These are phyloP conservation scores for Arthroderma sp. DNA, from an alignment of 2,329 filamentous ascomycete genomes.

Conservation along the genomic window DNA sequence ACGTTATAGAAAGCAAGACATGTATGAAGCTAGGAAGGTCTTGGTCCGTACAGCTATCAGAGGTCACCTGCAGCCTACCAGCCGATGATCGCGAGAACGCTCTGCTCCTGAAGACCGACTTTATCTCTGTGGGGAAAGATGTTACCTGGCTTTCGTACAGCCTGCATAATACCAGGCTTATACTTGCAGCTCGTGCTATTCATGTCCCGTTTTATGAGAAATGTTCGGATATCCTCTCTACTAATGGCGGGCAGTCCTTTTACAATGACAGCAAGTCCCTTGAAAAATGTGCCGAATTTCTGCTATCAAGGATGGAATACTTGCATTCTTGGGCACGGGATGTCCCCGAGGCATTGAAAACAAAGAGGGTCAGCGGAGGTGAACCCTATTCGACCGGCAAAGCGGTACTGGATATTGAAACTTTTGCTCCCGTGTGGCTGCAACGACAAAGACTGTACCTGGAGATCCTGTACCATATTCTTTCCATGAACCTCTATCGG, in stretches of 20 bases:
- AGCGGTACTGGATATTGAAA: slow-evolving; percentile 22
- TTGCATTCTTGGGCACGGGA: slow-evolving; percentile 17
- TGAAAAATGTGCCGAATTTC: neutral
- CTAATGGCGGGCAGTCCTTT: no score
- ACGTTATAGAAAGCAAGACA: slow-evolving; percentile 35
- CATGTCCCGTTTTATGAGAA: slow-evolving; percentile 24
- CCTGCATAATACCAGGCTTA: slow-evolving; percentile 23
- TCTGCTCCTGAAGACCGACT: slow-evolving; percentile 19
- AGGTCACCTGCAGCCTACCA: slow-evolving; percentile 27
- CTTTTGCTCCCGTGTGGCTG: slow-evolving; percentile 28
- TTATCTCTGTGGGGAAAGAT: slow-evolving; percentile 19
- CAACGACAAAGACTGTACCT: slow-evolving; percentile 31
- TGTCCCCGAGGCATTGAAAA: slow-evolving; percentile 29
- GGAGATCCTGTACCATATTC: slow-evolving; percentile 30
- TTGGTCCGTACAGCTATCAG: slow-evolving; percentile 21
- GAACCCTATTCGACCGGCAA: slow-evolving; percentile 27
- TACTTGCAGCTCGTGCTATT: slow-evolving; percentile 19
- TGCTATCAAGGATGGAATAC: no score
- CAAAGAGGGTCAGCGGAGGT: slow-evolving; percentile 20
- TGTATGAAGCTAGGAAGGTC: slow-evolving; percentile 37
- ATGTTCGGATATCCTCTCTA: no score
- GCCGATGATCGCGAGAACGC: slow-evolving; percentile 22
- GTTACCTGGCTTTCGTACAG: slow-evolving; percentile 30
- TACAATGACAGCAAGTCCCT: slow-evolving; percentile 19
- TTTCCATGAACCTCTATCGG: slow-evolving; percentile 27